Evolutionary conservation across 768 basidiomycete genomes (phyloP).

Genomic region (Lentinula detonsa): DNA sequence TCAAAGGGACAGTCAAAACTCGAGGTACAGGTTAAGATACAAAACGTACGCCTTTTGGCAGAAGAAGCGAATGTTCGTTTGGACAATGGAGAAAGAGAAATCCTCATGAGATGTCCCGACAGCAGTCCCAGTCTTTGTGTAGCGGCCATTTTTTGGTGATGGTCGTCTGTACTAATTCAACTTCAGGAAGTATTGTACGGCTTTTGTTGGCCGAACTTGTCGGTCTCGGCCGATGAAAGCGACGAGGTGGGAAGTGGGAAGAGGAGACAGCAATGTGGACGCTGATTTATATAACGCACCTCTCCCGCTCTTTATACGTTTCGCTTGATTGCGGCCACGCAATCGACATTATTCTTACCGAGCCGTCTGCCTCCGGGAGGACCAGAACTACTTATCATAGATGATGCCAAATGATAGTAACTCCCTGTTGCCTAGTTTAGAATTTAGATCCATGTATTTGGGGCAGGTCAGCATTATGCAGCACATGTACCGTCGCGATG

Average conservation of each 20-base stretch:
- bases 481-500: background rate
- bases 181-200: too few species aligned
- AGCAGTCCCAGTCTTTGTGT: background rate
- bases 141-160: background rate
- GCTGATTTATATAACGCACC: too few species aligned
- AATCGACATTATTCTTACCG: background rate
- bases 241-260: too few species aligned
- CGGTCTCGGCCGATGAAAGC: background rate
- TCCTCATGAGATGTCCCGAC: background rate
- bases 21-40: background rate
- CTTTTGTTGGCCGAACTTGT: too few species aligned
- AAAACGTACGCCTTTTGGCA: background rate
- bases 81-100: background rate
- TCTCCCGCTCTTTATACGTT: background rate
- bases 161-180: background rate
- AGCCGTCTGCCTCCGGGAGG: background rate
- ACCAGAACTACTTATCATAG: background rate
- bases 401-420: background rate
- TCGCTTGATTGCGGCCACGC: background rate
- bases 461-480: background rate
- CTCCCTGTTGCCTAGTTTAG: background rate
- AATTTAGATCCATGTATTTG: background rate
- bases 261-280: too few species aligned
- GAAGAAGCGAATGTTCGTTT: background rate
- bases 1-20: background rate